Base-by-base conservation (phyloP, 2,329 filamentous ascomycete species). In the Nothopassalora personata region DNA sequence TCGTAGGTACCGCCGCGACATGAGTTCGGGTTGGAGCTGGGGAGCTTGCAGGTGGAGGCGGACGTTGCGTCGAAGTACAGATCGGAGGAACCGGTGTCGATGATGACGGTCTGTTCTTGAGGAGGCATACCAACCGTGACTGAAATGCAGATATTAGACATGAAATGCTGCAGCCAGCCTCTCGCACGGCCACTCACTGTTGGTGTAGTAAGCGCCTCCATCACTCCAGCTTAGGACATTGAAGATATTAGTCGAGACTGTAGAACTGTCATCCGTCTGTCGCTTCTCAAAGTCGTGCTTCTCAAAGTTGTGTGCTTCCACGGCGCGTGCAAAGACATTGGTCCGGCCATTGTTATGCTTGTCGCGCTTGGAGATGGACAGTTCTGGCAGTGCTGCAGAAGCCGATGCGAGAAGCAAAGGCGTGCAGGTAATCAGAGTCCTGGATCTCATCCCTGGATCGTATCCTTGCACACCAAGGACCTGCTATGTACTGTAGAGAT, bases 81-180 rank as follows among this genome's bases (percentile, higher is more conserved):
- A 47, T 73, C 71, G 30, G 65, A 66, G 52, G 68, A 71, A 47
- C 71, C 71, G 48, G 71, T 72, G 52, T 73, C 71, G 53, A 73
- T 64, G 51, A 72, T 68, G 46, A 72, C 69, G 13, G 66, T 66
- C 49, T 71, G 66, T 5, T 57, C 46, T 63, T 73, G 71, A 9
- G 70, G 67, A 13, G 71, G 71, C 1, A 69, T 72, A 18, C 71
- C 71, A 15, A 71, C 67, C 10, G 70, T 71, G 48, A 73, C 66
- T 67, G 30, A 11, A 15, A 31, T 6, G 13, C 28, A 43, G 50
- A 28, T 19, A 6, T 52, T 8, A 33, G 36, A 11, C n/a, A 13
- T 4, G 4, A 3, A 13, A 31, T 34, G 18, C 30, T 53, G 30
- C 15, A 23, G 18, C 2, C 11, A 18, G n/a, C 19, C 10, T 4